These are phyloP conservation scores for Globisporangium paddicum DNA, from an alignment of 352 stramenopile genomes.

Conservation along the genomic window DNA sequence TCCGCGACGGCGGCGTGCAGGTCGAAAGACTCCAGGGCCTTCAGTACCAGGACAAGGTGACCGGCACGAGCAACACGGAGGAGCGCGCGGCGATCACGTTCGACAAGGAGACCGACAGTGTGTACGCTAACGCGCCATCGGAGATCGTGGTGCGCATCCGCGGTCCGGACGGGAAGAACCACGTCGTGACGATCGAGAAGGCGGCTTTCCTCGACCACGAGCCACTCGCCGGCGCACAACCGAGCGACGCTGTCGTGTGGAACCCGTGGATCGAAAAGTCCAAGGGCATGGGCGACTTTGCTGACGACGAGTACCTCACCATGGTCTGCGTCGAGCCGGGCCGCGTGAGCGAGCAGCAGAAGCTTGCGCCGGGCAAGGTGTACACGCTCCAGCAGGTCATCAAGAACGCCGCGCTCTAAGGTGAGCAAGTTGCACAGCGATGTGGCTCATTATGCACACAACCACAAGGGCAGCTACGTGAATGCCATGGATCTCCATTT, in stretches of 20 bases:
- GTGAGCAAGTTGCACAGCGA: background rate
- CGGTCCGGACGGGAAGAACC: conserved; percentile 34
- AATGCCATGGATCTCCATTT: background rate
- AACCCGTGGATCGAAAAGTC: conserved; percentile 94
- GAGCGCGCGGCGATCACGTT: conserved; percentile 60
- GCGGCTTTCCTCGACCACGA: conserved; percentile 43
- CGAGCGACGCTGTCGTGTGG: conserved; percentile 90
- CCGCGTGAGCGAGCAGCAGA: conserved; percentile 65
- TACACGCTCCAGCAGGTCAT: conserved; percentile 72
- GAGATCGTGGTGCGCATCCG: conserved; percentile 66
- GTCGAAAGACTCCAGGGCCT: conserved; percentile 88
- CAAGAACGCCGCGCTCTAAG: conserved; percentile 50
- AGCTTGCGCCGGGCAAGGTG: conserved; percentile 41
- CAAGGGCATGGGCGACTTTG: conserved; percentile 92
- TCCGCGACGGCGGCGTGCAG: conserved; percentile 43
- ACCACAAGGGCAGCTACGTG: background rate
- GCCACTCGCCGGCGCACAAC: conserved; percentile 21
- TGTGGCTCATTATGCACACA: background rate
- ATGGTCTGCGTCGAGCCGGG: conserved; percentile 97
- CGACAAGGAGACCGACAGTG: conserved; percentile 81
- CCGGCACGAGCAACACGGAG: conserved; percentile 51
- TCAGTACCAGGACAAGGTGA: conserved; percentile 88
- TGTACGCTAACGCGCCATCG: conserved; percentile 77
- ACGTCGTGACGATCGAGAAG: conserved; percentile 76
- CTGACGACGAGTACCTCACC: conserved; percentile 90